phyloP scores from a whole-genome alignment of 768 basidiomycete species.

The Pleurotus djamor region DNA sequence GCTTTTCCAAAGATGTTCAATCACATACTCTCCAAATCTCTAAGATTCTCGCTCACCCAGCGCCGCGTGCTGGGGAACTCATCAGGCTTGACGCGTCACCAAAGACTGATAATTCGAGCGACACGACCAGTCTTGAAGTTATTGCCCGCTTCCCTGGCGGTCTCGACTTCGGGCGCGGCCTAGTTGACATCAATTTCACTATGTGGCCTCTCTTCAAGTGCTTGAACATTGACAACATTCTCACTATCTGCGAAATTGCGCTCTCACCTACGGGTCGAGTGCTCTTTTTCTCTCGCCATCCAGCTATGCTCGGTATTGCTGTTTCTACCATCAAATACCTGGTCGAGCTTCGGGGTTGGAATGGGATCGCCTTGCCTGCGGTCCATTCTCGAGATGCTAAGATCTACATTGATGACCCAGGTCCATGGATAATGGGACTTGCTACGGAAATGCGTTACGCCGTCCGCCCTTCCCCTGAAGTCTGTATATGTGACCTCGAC shows the following conservation, averaged over 20 bases:
- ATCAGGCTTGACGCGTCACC: constrained; percentile 84
- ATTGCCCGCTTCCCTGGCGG: constrained; percentile 92
- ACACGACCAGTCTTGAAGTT: constrained; percentile 66
- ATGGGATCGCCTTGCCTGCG: constrained; percentile 78
- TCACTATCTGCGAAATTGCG: constrained; percentile 90
- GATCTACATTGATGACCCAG: constrained; percentile 94
- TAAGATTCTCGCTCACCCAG: constrained; percentile 84
- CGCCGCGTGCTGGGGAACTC: constrained; percentile 83
- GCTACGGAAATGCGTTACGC: constrained; percentile 84
- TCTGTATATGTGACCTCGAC: constrained; percentile 85
- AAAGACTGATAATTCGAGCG: constrained; percentile 40
- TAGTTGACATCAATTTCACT: constrained; percentile 93
- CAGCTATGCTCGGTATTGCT: constrained; percentile 89
- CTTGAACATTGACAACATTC: constrained; percentile 88
- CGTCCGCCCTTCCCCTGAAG: constrained; percentile 72
- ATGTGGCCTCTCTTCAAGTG: constrained; percentile 97
- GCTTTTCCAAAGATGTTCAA: constrained; percentile 92
- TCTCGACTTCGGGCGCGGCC: constrained; percentile 86
- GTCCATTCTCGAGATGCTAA: constrained; percentile 89
- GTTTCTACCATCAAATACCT: constrained; percentile 91
- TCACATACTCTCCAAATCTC: constrained; percentile 89
- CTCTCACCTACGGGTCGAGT: constrained; percentile 77
- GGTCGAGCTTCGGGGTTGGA: constrained; percentile 92
- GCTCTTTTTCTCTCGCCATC: constrained; percentile 84
- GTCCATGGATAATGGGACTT: constrained; percentile 94